Base-by-base conservation (phyloP, 306 rosid species). In the Fragaria vesca region DNA sequence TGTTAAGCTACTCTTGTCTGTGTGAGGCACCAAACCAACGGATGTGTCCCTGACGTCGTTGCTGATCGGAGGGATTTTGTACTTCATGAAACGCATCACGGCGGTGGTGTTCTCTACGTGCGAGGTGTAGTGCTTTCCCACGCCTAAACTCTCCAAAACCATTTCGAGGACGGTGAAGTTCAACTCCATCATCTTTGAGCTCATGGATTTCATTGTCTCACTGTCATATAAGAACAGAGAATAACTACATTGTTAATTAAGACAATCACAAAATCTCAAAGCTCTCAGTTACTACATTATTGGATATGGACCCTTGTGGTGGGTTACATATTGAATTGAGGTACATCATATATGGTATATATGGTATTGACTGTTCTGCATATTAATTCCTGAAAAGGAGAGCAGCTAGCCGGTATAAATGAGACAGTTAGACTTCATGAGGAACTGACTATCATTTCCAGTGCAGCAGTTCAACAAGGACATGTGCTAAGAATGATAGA, bases 1-100 rank as follows among this genome's bases (percentile, higher is more conserved):
- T 36, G 91, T 76, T 18, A 84, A 13, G 26, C 78, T 12, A 12
- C 52, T 62, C 67, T 75, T 85, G 86, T 90, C 96, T 0, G 87
- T 82, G 79, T 88, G 96, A 76, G 93, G 43, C 0, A 67, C 18
- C 2, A 88, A 75, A 3, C 80, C 87, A 12, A 24, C n/a, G 43
- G 70, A 38, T 40, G 69, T 4, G 32, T 18, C n/a, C 8, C 16
- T 73, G 54, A 43, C 47, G 12, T 63, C 66, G 46, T 71, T 72
- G 77, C 81, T 55, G 45, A 42, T 42, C 34, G 81, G 26, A 66
- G 91, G 85, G 66, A 72, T 42, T 6, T 45, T 43, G 82, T 90
- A 90, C 79, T 79, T 85, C 52, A 86, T 80, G 69, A 88, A 47
- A 3, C 90, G 74, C 16, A 78, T 30, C 17, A 12, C 45, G 2